phyloP scores from a whole-genome alignment of 495 filamentous ascomycete genomes.

The Antarctomyces pellizariae region DNA sequence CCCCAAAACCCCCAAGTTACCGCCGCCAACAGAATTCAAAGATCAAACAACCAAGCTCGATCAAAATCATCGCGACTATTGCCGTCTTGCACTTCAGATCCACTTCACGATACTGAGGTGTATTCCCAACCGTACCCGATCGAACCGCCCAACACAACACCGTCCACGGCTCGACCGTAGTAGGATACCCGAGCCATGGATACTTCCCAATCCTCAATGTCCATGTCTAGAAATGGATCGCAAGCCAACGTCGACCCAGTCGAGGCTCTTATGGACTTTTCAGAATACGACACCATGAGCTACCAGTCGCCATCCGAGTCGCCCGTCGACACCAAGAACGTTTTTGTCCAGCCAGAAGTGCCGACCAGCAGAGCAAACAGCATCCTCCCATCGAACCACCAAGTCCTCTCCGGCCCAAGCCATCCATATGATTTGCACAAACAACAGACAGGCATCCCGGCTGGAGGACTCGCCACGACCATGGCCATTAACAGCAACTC shows the following conservation, averaged over 20 bases:
- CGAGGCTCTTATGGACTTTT: conserved; percentile 22
- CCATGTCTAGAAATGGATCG: conserved; percentile 4
- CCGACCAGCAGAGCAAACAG: conserved; percentile 17
- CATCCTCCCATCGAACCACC: conserved; percentile 19
- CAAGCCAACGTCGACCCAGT: conserved; percentile 13
- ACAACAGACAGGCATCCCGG: conserved; percentile 75
- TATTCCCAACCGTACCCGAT: too few species aligned
- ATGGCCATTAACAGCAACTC: conserved; percentile 37
- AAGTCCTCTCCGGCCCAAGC: conserved; percentile 52
- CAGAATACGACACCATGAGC: conserved; percentile 20
- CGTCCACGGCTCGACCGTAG: too few species aligned
- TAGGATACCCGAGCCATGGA: background rate
- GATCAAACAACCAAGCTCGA: too few species aligned
- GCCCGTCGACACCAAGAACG: conserved; percentile 17
- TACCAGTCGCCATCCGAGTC: conserved; percentile 25
- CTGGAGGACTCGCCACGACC: conserved; percentile 48
- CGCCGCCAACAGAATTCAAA: too few species aligned
- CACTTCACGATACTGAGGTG: too few species aligned
- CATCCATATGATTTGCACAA: conserved; percentile 82
- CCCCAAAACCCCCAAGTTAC: too few species aligned
- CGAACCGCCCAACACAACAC: too few species aligned
- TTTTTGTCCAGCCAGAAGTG: conserved; percentile 14
- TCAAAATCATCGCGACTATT: too few species aligned
- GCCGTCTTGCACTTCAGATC: too few species aligned
- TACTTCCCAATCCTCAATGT: conserved; percentile 1